Conservation (phyloP, 192 early-diverging fungal genomes). For the Martensiomyces pterosporus region DNA sequence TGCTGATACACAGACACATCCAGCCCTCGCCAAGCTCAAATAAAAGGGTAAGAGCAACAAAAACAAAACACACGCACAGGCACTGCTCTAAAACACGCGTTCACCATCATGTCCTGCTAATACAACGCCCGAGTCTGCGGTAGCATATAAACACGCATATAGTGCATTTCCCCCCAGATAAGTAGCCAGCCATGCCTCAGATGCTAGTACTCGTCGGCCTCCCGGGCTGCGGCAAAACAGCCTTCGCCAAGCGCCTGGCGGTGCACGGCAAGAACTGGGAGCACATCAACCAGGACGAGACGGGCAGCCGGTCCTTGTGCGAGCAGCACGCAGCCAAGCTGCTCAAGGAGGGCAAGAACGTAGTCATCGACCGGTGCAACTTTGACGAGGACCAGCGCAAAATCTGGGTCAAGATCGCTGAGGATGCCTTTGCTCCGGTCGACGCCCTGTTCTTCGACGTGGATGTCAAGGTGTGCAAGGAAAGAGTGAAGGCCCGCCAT, state of each 20-base stretch:
- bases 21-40: no score
- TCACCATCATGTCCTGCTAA: no score
- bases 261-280: constrained; percentile 52
- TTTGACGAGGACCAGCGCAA: constrained; percentile 72
- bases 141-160: background rate
- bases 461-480: constrained; percentile 55
- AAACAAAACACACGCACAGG: no score
- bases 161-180: background rate
- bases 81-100: no score
- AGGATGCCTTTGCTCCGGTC: constrained; percentile 52
- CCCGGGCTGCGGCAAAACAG: constrained; percentile 73
- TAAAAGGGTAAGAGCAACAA: constrained; percentile 1
- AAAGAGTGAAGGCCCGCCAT: constrained; percentile 57
- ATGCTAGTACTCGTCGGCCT: constrained; percentile 70
- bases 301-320: constrained; percentile 61
- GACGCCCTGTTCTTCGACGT: constrained; percentile 71
- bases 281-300: constrained; percentile 74
- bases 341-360: constrained; percentile 56
- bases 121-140: no score
- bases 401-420: constrained; percentile 65
- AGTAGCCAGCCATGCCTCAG: constrained; percentile 41
- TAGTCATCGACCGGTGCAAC: constrained; percentile 75
- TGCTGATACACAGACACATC: no score
- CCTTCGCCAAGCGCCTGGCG: constrained; percentile 56
- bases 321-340: constrained; percentile 52